phyloP scores from a whole-genome alignment of 2,329 filamentous ascomycete genomes.

The Colletotrichum agaves region DNA sequence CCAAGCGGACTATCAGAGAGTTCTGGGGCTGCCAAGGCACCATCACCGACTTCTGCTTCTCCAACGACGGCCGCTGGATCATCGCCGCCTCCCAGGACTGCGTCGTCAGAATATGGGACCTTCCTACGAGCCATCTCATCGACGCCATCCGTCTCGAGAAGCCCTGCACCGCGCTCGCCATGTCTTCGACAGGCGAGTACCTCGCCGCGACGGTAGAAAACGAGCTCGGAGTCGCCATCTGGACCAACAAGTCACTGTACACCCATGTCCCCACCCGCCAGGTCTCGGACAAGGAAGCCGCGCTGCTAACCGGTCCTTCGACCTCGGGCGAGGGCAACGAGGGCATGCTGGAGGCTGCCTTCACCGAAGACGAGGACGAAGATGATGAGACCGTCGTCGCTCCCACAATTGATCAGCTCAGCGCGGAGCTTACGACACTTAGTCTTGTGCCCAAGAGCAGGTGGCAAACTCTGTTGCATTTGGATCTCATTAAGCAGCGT shows the following conservation, averaged over 20 bases:
- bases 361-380: slow-evolving; percentile 64
- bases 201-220: slow-evolving; percentile 89
- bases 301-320: slow-evolving; percentile 73
- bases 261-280: slow-evolving; percentile 87
- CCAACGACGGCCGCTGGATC: slow-evolving; percentile 92
- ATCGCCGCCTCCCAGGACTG: slow-evolving; percentile 86
- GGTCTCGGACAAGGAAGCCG: slow-evolving; percentile 81
- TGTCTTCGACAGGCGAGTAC: slow-evolving; percentile 91
- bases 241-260: slow-evolving; percentile 95
- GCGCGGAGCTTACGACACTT: slow-evolving; percentile 84
- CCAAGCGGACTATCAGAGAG: slow-evolving; percentile 90
- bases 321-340: slow-evolving; percentile 85
- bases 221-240: slow-evolving; percentile 89
- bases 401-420: slow-evolving; percentile 79
- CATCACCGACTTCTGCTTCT: slow-evolving; percentile 89
- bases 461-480: slow-evolving; percentile 94
- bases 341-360: slow-evolving; percentile 80
- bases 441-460: slow-evolving; percentile 89
- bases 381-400: slow-evolving; percentile 65
- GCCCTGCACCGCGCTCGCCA: slow-evolving; percentile 84
- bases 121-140: slow-evolving; percentile 94
- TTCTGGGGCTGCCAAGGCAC: slow-evolving; percentile 82
- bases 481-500: slow-evolving; percentile 90
- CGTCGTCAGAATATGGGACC: slow-evolving; percentile 88
- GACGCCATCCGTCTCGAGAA: slow-evolving; percentile 86